Evolutionary conservation across 2,329 filamentous ascomycete species (phyloP).

Genomic region (Pestalotiopsis sp.): DNA sequence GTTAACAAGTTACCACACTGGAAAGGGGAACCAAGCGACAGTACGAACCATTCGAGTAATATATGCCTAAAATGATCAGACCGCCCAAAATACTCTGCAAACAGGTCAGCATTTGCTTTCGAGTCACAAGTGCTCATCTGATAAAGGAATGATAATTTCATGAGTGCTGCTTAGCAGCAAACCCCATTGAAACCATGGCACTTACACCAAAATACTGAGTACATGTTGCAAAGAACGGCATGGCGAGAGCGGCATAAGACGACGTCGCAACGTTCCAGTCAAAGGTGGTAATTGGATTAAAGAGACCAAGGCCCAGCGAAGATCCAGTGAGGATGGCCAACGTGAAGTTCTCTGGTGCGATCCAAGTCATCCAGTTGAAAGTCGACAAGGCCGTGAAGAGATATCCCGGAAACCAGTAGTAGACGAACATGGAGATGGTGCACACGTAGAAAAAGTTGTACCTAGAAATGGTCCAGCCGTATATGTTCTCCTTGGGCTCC

Average conservation of each 20-base stretch:
- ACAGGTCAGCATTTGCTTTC: background rate
- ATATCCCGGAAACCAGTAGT: conserved; percentile 52
- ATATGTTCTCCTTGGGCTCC: conserved; percentile 37
- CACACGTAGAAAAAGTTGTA: conserved; percentile 48
- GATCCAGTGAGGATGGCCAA: conserved; percentile 47
- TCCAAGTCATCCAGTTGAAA: conserved; percentile 56
- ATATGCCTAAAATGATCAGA: conserved; percentile 41
- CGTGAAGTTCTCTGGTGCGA: conserved; percentile 46
- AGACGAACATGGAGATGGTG: conserved; percentile 42
- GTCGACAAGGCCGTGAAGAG: conserved; percentile 45
- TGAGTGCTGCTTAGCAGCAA: too few relatives aligned
- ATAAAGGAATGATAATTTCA: too few relatives aligned
- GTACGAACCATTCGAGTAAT: conserved; percentile 38
- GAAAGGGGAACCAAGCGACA: background rate
- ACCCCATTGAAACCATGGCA: background rate
- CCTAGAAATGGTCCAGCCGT: conserved; percentile 48
- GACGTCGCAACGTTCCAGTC: conserved; percentile 48
- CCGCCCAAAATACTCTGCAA: conserved; percentile 27
- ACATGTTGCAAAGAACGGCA: conserved; percentile 42
- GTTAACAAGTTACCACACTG: background rate
- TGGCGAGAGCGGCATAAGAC: conserved; percentile 37
- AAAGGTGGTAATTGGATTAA: conserved; percentile 53
- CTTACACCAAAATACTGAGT: conserved; percentile 32
- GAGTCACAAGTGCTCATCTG: too few relatives aligned
- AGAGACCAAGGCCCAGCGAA: conserved; percentile 40